Evolutionary conservation across 2,329 filamentous ascomycete species (phyloP).

Genomic region (Claviceps maximensis): DNA sequence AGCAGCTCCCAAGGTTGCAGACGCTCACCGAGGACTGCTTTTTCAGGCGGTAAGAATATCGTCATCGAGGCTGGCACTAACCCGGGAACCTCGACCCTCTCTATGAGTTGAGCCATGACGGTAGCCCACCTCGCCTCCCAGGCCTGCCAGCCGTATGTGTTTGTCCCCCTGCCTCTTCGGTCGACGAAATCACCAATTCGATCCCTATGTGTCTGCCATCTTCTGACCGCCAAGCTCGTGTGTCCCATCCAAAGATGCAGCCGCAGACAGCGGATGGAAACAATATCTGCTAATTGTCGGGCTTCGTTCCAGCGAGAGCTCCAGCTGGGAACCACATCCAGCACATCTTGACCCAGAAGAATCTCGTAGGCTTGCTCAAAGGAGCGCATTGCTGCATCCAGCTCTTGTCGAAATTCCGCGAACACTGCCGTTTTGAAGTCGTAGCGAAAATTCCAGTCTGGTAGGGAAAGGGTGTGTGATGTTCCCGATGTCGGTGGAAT

Average conservation of each 20-base stretch:
- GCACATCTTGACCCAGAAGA: constrained; percentile 67
- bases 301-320: constrained; percentile 83
- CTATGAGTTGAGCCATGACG: constrained; percentile 48
- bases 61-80: constrained; percentile 29
- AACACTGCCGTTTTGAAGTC: constrained; percentile 88
- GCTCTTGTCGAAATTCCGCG: constrained; percentile 85
- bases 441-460: constrained; percentile 88
- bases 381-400: constrained; percentile 72
- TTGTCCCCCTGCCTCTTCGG: constrained; percentile 68
- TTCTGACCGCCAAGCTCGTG: constrained; percentile 64
- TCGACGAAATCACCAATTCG: constrained; percentile 68
- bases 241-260: constrained; percentile 71
- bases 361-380: constrained; percentile 81
- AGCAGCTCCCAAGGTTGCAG: constrained; percentile 50
- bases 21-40: constrained; percentile 41
- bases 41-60: constrained; percentile 45
- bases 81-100: constrained; percentile 38
- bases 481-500: constrained; percentile 72
- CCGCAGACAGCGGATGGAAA: constrained; percentile 68
- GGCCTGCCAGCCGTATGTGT: constrained; percentile 85
- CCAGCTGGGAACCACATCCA: constrained; percentile 84
- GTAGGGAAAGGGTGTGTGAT: constrained; percentile 69
- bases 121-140: constrained; percentile 71
- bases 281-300: constrained; percentile 70
- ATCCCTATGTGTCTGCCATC: constrained; percentile 67